These are phyloP conservation scores for Helotiales sp. DNA, from an alignment of 2,329 filamentous ascomycete species.

Conservation along the genomic window DNA sequence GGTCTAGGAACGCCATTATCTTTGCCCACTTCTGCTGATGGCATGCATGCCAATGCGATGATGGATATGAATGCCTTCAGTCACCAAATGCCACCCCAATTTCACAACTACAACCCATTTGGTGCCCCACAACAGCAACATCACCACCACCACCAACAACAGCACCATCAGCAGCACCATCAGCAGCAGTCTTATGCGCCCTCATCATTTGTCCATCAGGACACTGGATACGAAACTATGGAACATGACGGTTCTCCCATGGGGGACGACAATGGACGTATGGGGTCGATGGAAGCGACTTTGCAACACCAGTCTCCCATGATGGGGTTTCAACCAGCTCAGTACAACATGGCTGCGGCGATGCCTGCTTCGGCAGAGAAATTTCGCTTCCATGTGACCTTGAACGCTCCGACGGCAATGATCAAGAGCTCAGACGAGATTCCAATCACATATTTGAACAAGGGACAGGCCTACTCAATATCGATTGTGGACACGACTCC, in stretches of 20 bases:
- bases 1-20: conserved; percentile 71
- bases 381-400: conserved; percentile 86
- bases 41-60: conserved; percentile 63
- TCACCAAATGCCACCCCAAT: conserved; percentile 59
- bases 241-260: conserved; percentile 75
- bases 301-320: conserved; percentile 67
- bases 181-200: conserved; percentile 68
- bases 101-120: conserved; percentile 75
- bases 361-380: conserved; percentile 65
- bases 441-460: conserved; percentile 97
- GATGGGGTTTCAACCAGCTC: conserved; percentile 60
- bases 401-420: conserved; percentile 97
- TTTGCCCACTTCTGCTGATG: conserved; percentile 70
- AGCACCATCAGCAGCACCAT: conserved; percentile 52
- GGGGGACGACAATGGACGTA: conserved; percentile 59
- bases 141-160: conserved; percentile 46
- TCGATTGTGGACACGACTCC: conserved; percentile 80
- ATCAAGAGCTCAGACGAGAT: conserved; percentile 88
- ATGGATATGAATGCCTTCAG: conserved; percentile 71
- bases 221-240: conserved; percentile 80
- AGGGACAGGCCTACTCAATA: conserved; percentile 91
- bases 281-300: conserved; percentile 62
- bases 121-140: conserved; percentile 57
- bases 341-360: conserved; percentile 52
- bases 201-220: conserved; percentile 79